These are phyloP conservation scores for Huntiella savannae DNA, from an alignment of 2,329 filamentous ascomycete species.

Conservation along the genomic window DNA sequence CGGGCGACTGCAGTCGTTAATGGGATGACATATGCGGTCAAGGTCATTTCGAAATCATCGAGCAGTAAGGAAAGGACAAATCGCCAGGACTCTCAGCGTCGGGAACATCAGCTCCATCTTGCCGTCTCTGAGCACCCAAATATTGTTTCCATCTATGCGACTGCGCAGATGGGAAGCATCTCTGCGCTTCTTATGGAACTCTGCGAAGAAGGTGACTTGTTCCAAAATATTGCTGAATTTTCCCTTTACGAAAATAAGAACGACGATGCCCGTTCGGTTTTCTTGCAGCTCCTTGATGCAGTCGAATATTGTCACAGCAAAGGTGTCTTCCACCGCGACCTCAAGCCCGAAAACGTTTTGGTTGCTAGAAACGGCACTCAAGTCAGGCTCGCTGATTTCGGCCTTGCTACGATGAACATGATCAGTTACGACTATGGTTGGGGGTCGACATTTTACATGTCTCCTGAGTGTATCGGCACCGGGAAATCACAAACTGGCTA, in stretches of 20 bases:
- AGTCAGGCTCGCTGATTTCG: slow-evolving; percentile 94
- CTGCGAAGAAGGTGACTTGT: slow-evolving; percentile 90
- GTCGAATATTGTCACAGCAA: slow-evolving; percentile 85
- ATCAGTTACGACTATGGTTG: slow-evolving; percentile 90
- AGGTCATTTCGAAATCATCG: slow-evolving; percentile 32
- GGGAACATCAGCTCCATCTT: slow-evolving; percentile 82
- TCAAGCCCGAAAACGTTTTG: slow-evolving; percentile 96
- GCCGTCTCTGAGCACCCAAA: slow-evolving; percentile 76
- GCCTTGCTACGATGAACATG: slow-evolving; percentile 69
- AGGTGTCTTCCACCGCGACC: slow-evolving; percentile 90
- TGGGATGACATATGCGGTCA: slow-evolving; percentile 55
- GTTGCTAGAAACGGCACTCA: slow-evolving; percentile 76
- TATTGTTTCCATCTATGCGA: slow-evolving; percentile 83
- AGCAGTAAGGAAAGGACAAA: too few relatives aligned
- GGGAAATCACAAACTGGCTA: slow-evolving; percentile 55
- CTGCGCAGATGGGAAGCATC: slow-evolving; percentile 79
- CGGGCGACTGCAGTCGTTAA: slow-evolving; percentile 52
- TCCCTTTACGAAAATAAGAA: slow-evolving; percentile 90
- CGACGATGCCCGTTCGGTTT: slow-evolving; percentile 65
- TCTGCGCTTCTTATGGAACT: slow-evolving; percentile 94
- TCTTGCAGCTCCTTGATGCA: slow-evolving; percentile 90
- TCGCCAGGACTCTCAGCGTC: slow-evolving; percentile 75
- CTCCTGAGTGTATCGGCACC: slow-evolving; percentile 85
- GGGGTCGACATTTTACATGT: slow-evolving; percentile 98
- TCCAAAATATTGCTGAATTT: slow-evolving; percentile 91